phyloP scores from a whole-genome alignment of 2,329 filamentous ascomycete species.

The Claviceps sp. region DNA sequence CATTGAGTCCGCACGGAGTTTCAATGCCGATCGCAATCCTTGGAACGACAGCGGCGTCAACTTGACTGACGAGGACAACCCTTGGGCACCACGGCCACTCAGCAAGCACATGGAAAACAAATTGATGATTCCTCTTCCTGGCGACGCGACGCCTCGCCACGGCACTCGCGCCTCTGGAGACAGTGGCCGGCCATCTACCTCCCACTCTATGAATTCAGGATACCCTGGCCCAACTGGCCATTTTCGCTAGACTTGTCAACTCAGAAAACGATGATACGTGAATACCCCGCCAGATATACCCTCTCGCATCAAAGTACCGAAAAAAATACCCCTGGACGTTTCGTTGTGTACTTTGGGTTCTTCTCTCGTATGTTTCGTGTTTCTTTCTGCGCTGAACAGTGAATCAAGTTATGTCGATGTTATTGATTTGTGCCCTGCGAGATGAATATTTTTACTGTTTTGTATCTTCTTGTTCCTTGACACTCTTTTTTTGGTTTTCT shows the following conservation, averaged over 20 bases:
- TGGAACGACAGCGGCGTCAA: constrained; percentile 98
- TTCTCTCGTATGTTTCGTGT: not conserved
- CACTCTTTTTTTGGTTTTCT: constrained; percentile 7
- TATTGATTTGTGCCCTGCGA: constrained; percentile 7
- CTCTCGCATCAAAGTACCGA: constrained; percentile 36
- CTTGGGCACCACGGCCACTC: constrained; percentile 48
- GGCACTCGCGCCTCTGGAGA: constrained; percentile 74
- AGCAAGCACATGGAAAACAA: constrained; percentile 53
- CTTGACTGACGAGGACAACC: constrained; percentile 73
- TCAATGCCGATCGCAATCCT: constrained; percentile 81
- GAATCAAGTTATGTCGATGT: constrained; percentile 6
- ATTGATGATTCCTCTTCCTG: constrained; percentile 52
- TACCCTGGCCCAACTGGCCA: constrained; percentile 86
- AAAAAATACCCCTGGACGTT: constrained; percentile 37
- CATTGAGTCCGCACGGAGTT: constrained; percentile 87
- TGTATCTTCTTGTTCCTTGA: constrained; percentile 2
- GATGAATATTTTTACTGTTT: constrained; percentile 1
- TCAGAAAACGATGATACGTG: constrained; percentile 34
- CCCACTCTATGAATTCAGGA: constrained; percentile 91
- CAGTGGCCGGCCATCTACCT: constrained; percentile 84
- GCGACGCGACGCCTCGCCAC: constrained; percentile 75
- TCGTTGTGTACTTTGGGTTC: constrained; percentile 7
- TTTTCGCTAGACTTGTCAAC: constrained; percentile 60
- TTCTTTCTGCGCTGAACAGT: not conserved
- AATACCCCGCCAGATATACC: constrained; percentile 54